Evolutionary conservation across 192 early-diverging fungal species (phyloP), one percentile per base, ranked within the genome.

Genomic region (Thoreauomyces humboldtii): DNA sequence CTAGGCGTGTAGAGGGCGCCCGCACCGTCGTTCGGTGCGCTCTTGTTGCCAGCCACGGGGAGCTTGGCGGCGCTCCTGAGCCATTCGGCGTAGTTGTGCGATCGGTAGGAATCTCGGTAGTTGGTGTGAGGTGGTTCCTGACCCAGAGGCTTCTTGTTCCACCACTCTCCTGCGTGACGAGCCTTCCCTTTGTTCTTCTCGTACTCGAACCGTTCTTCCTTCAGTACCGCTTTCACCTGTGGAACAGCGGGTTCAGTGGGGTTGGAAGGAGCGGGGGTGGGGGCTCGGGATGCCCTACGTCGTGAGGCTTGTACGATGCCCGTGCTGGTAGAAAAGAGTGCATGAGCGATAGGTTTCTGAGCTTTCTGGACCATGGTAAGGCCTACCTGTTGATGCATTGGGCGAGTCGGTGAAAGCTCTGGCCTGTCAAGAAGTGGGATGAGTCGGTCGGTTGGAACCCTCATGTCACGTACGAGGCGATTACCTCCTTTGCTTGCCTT

Each of bases 171-270:
- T 24, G 69, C 69, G 27, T 65, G 59, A 17, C 69, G 70, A 35
- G 73, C 73, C 38, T 71, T 65, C 0, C 70, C 71, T 37, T 78
- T 78, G 69, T 78, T 78, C 38, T 78, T 78, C 11, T 45, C 45
- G 45, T 78, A 78, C 32, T 78, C 76, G 11, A 34, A 24, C 33
- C 72, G 50, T 61, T 78, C 76, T 1, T 56, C 62, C 19, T 72
- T 73, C 12, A 51, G 53, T 0, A 68, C 29, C 12, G 48, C 33
- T 52, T 67, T 58, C 19, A 78, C 63, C 59, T 66, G 25, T 12
- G 12, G 47, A 48, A 48, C 25, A 7, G 7, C 22, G 25, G 7
- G 47, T 24, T 12, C 12, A 52, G 15, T 9, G 22, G 43, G 19
- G 17, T 15, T 44, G 0, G 0, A n/a, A n/a, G 47, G 11, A 52